A percentile compares a stretch with the other conserved stretches of the same genome.
phyloP scores from a whole-genome alignment of 495 filamentous ascomycete genomes.

The Talaromyces trachyspermus region DNA sequence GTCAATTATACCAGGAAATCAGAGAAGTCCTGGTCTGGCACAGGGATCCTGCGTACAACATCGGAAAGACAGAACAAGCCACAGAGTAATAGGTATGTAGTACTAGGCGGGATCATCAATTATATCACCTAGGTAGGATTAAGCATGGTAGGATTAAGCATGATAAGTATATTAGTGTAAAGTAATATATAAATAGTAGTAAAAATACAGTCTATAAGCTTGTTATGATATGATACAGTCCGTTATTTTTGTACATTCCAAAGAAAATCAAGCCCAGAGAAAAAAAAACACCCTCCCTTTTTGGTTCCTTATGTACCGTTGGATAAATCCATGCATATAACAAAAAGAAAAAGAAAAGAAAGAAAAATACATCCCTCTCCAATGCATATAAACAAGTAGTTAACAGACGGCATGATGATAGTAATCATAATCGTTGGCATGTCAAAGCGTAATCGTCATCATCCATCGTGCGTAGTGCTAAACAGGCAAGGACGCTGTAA shows the following conservation, averaged over 20 bases:
- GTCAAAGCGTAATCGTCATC: too few relatives aligned
- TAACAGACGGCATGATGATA: not conserved
- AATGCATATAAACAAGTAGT: not conserved
- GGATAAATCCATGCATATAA: not conserved
- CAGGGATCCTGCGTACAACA: too few relatives aligned
- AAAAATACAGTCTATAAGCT: conserved; percentile 2
- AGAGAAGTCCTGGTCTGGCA: too few relatives aligned
- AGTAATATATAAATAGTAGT: not conserved
- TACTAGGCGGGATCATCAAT: too few relatives aligned
- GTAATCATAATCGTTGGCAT: not conserved
- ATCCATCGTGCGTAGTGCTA: too few relatives aligned
- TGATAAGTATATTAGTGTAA: not conserved
- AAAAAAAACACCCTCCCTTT: not conserved
- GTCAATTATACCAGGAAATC: too few relatives aligned
- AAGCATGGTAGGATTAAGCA: too few relatives aligned
- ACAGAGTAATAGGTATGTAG: too few relatives aligned
- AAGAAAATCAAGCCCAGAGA: not conserved
- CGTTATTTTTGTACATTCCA: too few relatives aligned
- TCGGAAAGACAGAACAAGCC: too few relatives aligned
- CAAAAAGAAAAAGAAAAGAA: not conserved
- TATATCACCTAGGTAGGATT: too few relatives aligned
- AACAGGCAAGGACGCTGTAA: not conserved
- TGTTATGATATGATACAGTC: conserved; percentile 1
- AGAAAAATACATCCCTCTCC: too few relatives aligned
- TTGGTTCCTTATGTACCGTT: not conserved